Evolutionary conservation across 441 rosid genomes (phyloP).

Genomic region (Eutrema salsugineum): DNA sequence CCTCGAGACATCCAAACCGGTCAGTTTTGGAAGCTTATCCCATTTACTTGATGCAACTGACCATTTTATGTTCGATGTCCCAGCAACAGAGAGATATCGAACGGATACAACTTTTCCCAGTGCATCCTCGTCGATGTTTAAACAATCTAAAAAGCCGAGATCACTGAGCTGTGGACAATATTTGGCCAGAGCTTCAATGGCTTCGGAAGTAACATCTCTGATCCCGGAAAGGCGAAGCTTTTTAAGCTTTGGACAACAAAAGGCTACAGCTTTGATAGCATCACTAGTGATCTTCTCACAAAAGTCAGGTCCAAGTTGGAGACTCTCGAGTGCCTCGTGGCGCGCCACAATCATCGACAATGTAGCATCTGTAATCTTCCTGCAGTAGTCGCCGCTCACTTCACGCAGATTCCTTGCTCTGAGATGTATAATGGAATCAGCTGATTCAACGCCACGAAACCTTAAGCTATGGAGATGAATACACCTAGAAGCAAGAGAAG

Average conservation of each 20-base stretch:
- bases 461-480: slow-evolving; percentile 60
- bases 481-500: slow-evolving; percentile 68
- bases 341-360: slow-evolving; percentile 84
- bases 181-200: slow-evolving; percentile 80
- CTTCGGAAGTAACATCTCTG: slow-evolving; percentile 76
- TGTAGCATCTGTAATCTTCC: slow-evolving; percentile 88
- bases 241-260: slow-evolving; percentile 79
- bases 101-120: slow-evolving; percentile 66
- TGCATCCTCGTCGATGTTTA: slow-evolving; percentile 72
- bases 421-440: slow-evolving; percentile 75
- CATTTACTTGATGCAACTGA: slow-evolving; percentile 58
- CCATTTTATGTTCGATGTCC: slow-evolving; percentile 92
- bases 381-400: slow-evolving; percentile 86
- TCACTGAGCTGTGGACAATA: slow-evolving; percentile 69
- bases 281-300: slow-evolving; percentile 94
- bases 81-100: slow-evolving; percentile 80
- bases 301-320: slow-evolving; percentile 92
- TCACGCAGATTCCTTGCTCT: slow-evolving; percentile 65
- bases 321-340: slow-evolving; percentile 80
- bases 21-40: slow-evolving; percentile 79
- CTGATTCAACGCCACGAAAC: slow-evolving; percentile 90
- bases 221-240: slow-evolving; percentile 87
- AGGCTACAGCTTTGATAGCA: slow-evolving; percentile 72
- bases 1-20: slow-evolving; percentile 92
- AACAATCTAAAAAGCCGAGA: slow-evolving; percentile 82